A percentile compares a stretch with the other conserved stretches of the same genome.
These are phyloP conservation scores for Lyophyllum semitale DNA, from an alignment of 768 basidiomycete genomes.

Conservation along the genomic window DNA sequence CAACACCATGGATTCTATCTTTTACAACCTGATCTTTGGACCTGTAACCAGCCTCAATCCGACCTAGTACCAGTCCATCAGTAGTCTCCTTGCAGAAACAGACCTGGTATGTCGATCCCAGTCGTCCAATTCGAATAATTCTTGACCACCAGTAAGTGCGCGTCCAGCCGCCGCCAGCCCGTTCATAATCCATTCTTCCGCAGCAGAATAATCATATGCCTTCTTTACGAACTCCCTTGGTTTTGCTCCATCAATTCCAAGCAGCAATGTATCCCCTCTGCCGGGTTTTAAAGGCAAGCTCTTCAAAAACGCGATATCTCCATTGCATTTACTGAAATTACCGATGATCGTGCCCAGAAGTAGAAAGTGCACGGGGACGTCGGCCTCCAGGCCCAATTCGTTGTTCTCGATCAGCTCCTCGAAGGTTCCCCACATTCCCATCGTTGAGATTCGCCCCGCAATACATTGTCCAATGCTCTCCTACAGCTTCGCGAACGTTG, in stretches of 20 bases:
- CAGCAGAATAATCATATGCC: conserved; percentile 4
- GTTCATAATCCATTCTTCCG: conserved; percentile 9
- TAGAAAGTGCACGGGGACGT: conserved; percentile 1
- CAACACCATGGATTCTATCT: background rate
- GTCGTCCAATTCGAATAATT: background rate
- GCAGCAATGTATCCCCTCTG: background rate
- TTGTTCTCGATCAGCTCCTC: background rate
- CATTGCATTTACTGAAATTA: background rate
- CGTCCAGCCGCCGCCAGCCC: conserved; percentile 5
- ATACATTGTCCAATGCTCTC: background rate
- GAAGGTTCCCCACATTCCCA: conserved; percentile 7
- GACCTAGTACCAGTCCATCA: background rate
- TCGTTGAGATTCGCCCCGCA: conserved; percentile 2
- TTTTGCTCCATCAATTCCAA: conserved; percentile 8
- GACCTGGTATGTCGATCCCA: conserved; percentile 4
- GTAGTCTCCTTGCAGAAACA: background rate
- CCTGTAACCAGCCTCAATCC: background rate
- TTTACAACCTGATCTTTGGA: background rate
- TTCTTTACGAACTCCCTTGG: conserved; percentile 3
- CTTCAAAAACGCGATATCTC: conserved; percentile 3
- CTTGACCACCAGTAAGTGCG: background rate
- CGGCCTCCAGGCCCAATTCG: background rate
- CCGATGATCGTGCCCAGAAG: conserved; percentile 4
- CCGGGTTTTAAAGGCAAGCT: background rate
- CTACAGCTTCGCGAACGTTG: background rate